These are phyloP conservation scores for Trichosporon sp. DNA, from an alignment of 1,284 basidiomycete species.

Conservation along the genomic window DNA sequence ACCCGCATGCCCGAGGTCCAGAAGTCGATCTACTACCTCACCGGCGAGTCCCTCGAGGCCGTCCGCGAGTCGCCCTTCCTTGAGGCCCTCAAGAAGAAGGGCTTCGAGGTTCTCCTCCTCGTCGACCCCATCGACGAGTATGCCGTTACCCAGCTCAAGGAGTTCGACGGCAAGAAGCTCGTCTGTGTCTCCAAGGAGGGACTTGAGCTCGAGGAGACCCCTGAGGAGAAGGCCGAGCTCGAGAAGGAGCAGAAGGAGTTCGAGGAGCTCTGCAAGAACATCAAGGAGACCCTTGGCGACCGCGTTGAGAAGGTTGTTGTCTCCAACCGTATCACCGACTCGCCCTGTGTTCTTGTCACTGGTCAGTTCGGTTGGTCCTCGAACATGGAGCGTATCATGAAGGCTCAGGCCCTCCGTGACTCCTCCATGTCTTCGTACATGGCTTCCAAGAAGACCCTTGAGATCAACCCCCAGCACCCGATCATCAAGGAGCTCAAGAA, in stretches of 20 bases:
- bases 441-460: conserved; percentile 98
- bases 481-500: conserved; percentile 93
- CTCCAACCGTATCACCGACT: conserved; percentile 96
- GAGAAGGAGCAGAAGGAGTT: conserved; percentile 86
- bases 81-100: conserved; percentile 99
- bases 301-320: conserved; percentile 99
- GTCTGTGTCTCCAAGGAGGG: conserved; percentile 99
- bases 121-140: conserved; percentile 99
- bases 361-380: conserved; percentile 99
- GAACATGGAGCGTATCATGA: conserved; percentile 99
- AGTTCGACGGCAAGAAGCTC: conserved; percentile 98
- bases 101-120: conserved; percentile 96
- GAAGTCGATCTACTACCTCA: conserved; percentile 99
- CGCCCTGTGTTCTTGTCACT: conserved; percentile 94
- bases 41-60: conserved; percentile 92
- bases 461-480: conserved; percentile 91
- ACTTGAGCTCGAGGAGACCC: conserved; percentile 97
- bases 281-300: conserved; percentile 96
- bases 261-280: conserved; percentile 86
- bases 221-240: conserved; percentile 90
- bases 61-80: conserved; percentile 97
- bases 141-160: conserved; percentile 96
- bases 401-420: conserved; percentile 97
- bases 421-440: conserved; percentile 99
- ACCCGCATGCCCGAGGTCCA: conserved; percentile 99